These are phyloP conservation scores for Daldinia eschscholtzii DNA, from an alignment of 2,329 filamentous ascomycete genomes.

Conservation along the genomic window DNA sequence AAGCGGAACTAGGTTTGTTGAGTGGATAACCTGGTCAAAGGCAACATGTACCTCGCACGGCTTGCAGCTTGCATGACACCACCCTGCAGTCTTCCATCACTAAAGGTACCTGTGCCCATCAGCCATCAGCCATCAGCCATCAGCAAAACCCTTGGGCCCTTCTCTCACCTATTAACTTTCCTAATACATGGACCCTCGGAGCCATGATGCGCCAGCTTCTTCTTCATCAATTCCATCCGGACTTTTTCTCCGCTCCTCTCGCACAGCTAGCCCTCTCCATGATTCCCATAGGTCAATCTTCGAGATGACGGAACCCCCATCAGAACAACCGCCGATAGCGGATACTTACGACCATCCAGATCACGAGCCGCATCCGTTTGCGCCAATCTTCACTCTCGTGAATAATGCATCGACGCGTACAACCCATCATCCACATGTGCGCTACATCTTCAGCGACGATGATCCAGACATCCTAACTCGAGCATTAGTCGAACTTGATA, in stretches of 20 bases:
- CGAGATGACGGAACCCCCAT: slow-evolving; percentile 49
- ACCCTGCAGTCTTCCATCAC: slow-evolving; percentile 43
- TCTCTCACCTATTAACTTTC: slow-evolving; percentile 30
- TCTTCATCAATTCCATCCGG: slow-evolving; percentile 35
- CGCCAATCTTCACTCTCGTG: slow-evolving; percentile 87
- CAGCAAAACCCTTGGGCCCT: slow-evolving; percentile 32
- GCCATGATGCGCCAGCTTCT: slow-evolving; percentile 48
- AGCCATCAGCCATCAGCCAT: slow-evolving; percentile 12
- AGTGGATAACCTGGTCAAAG: slow-evolving; percentile 35
- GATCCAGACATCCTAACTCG: slow-evolving; percentile 81
- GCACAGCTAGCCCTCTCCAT: slow-evolving; percentile 38
- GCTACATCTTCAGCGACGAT: slow-evolving; percentile 95
- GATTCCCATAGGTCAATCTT: slow-evolving; percentile 38
- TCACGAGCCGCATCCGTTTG: slow-evolving; percentile 63
- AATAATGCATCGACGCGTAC: slow-evolving; percentile 79
- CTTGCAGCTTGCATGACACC: slow-evolving; percentile 45
- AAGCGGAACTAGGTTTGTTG: slow-evolving; percentile 24
- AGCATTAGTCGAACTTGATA: slow-evolving; percentile 65
- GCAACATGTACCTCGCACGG: slow-evolving; percentile 34
- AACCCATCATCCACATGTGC: slow-evolving; percentile 85
- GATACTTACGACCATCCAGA: slow-evolving; percentile 41
- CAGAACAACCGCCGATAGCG: slow-evolving; percentile 40
- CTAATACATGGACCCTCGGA: slow-evolving; percentile 35
- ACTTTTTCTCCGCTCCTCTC: slow-evolving; percentile 21
- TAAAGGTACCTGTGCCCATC: slow-evolving; percentile 26